These are phyloP conservation scores for Pulchroboletus neoregius DNA, from an alignment of 1,284 basidiomycete genomes.

Conservation along the genomic window DNA sequence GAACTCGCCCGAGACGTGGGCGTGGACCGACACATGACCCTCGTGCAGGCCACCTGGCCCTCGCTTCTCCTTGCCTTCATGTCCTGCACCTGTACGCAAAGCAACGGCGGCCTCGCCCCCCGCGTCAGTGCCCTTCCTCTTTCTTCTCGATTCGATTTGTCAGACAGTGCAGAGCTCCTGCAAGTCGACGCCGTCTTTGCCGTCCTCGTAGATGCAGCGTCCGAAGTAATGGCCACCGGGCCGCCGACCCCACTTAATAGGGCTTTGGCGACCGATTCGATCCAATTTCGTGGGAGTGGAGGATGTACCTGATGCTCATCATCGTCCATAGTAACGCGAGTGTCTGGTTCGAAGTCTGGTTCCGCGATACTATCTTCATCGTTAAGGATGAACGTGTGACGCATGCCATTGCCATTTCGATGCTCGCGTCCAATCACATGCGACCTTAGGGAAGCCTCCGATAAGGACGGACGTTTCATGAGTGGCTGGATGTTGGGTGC, in stretches of 20 bases:
- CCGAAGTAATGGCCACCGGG: slow-evolving; percentile 23
- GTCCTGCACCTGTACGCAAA: slow-evolving; percentile 40
- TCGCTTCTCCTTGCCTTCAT: slow-evolving; percentile 39
- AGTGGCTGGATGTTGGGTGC: slow-evolving; percentile 50
- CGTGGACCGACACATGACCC: slow-evolving; percentile 61
- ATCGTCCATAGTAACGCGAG: slow-evolving; percentile 10
- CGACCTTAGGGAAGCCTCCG: slow-evolving; percentile 26
- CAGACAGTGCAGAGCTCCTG: slow-evolving; percentile 36
- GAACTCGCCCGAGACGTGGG: slow-evolving; percentile 49
- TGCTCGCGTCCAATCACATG: slow-evolving; percentile 11
- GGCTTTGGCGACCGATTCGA: slow-evolving; percentile 58
- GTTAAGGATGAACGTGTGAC: slow-evolving; percentile 25
- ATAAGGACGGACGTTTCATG: slow-evolving; percentile 32
- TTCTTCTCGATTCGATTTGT: slow-evolving; percentile 36
- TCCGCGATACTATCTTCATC: slow-evolving; percentile 27
- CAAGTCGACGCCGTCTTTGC: slow-evolving; percentile 21
- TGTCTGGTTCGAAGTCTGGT: slow-evolving; percentile 18
- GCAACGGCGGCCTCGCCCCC: slow-evolving; percentile 35
- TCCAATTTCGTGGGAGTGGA: slow-evolving; percentile 58
- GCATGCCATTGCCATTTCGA: slow-evolving; percentile 7
- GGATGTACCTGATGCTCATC: slow-evolving; percentile 22
- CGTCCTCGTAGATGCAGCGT: slow-evolving; percentile 25
- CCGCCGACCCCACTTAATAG: slow-evolving; percentile 46
- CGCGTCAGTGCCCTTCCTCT: slow-evolving; percentile 13
- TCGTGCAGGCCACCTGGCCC: slow-evolving; percentile 47